phyloP scores from a whole-genome alignment of 257 asterid genomes.

The Euphrasia confusa region DNA sequence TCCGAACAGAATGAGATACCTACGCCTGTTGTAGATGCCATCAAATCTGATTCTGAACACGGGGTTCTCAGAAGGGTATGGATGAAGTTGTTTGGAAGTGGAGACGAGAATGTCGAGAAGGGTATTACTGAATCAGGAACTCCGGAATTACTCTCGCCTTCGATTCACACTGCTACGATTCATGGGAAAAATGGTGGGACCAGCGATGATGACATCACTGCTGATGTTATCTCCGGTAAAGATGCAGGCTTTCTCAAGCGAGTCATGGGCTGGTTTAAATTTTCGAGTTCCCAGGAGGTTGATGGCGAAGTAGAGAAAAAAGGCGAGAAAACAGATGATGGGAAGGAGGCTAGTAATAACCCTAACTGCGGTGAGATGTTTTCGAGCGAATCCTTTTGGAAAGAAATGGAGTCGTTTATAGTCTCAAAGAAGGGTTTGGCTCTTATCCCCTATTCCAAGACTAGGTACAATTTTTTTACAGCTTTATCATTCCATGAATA shows the following conservation, averaged over 20 bases:
- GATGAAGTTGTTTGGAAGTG: slow-evolving; percentile 50
- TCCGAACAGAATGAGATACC: slow-evolving; percentile 28
- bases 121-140: slow-evolving; percentile 3
- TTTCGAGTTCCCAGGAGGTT: slow-evolving; percentile 32
- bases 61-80: slow-evolving; percentile 45
- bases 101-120: slow-evolving; percentile 23
- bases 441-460: slow-evolving; percentile 43
- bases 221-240: slow-evolving; percentile 23
- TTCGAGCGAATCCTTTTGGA: slow-evolving; percentile 63
- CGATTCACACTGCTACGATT: slow-evolving; percentile 32
- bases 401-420: slow-evolving; percentile 50
- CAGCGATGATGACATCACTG: slow-evolving; percentile 25
- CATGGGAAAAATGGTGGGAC: slow-evolving; percentile 21
- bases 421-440: slow-evolving; percentile 43
- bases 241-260: slow-evolving; percentile 28
- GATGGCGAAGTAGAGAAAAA: slow-evolving; percentile 29
- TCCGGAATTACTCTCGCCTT: slow-evolving; percentile 41
- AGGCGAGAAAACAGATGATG: slow-evolving; percentile 25
- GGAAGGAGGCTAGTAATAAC: slow-evolving; percentile 21
- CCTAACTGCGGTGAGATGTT: slow-evolving; percentile 32
- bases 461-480: slow-evolving; percentile 45
- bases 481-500: slow-evolving; percentile 4
- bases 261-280: slow-evolving; percentile 36
- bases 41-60: slow-evolving; percentile 29
- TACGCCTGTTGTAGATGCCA: slow-evolving; percentile 22